Evolutionary conservation across 164 flowering plant genomes (phyloP), one percentile per base, ranked within the genome.

Genomic region (Sextonia rubra): DNA sequence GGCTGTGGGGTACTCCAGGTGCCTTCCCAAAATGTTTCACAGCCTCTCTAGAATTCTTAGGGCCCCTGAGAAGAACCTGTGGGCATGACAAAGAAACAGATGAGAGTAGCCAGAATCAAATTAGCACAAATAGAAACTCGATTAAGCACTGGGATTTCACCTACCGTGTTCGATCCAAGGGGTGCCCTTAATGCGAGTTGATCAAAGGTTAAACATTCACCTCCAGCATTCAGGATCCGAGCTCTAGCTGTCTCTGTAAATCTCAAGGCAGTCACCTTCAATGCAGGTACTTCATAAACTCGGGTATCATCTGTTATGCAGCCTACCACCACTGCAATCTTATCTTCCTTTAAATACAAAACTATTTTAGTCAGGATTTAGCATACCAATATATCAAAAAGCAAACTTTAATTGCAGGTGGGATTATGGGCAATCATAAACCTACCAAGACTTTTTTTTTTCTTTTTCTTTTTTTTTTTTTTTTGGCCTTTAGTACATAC

Each of bases 181-280:
- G 83, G 83, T 24, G 80, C 83, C 76, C 74, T 77, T 9, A 80
- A 78, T 26, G 83, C 80, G 52, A 80, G 82, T 60, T 80, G 77
- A 32, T 80, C 81, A 47, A 79, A 79, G 17, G 81, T 73, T 71
- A 76, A 73, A 47, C 81, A 79, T 70, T 79, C 82, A 56, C 82
- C 79, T n/a, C 82, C 82, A 3, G 82, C 82, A 24, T 79, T 79
- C 75, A 58, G 27, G 61, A 79, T 79, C 68, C 82, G 74, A 24
- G 82, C 82, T 66, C 82, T 76, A n/a, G 79, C 79, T 11, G 66
- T 76, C 74, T 79, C 82, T 22, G 82, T 79, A 70, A 79, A 79
- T 74, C 79, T 79, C 69, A 79, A 62, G 32, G 81, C 77, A 25
- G 80, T 64, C 23, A 78, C 80, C 75, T 75, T 78, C 80, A 78